phyloP scores from a whole-genome alignment of 768 basidiomycete species.

The Tulasnella sp. region DNA sequence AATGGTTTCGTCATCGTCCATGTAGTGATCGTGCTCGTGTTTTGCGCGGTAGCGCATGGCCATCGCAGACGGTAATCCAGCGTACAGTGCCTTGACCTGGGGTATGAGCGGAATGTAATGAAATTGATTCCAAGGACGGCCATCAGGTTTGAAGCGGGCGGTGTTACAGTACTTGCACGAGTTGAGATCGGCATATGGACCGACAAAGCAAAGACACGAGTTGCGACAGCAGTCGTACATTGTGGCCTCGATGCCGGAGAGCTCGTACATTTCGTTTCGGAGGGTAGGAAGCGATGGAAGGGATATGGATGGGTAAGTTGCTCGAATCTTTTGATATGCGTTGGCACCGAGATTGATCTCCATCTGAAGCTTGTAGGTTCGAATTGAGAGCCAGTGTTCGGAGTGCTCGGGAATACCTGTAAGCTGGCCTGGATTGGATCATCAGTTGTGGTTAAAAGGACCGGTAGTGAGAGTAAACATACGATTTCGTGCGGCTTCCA shows the following conservation, averaged over 20 bases:
- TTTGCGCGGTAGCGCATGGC: neutral
- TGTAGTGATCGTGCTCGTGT: neutral
- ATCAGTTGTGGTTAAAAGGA: too few relatives aligned
- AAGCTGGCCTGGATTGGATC: too few relatives aligned
- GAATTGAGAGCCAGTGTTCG: neutral
- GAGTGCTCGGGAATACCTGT: neutral
- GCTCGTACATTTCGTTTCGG: neutral
- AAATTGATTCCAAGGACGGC: neutral
- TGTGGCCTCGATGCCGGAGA: neutral
- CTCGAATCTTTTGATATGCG: neutral
- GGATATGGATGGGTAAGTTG: neutral
- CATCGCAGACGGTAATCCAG: neutral
- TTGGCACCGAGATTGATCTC: neutral
- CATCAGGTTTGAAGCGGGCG: neutral
- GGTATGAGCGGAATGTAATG: neutral
- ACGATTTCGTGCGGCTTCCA: neutral
- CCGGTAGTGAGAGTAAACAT: too few relatives aligned
- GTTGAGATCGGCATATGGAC: neutral
- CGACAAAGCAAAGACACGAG: neutral
- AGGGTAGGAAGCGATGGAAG: neutral
- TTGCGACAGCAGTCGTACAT: neutral
- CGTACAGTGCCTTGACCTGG: neutral
- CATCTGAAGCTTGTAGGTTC: neutral
- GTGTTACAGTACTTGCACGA: neutral
- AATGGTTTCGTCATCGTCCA: neutral